Base-by-base conservation (phyloP, 495 filamentous ascomycete genomes). In the Hyaloscypha variabilis region DNA sequence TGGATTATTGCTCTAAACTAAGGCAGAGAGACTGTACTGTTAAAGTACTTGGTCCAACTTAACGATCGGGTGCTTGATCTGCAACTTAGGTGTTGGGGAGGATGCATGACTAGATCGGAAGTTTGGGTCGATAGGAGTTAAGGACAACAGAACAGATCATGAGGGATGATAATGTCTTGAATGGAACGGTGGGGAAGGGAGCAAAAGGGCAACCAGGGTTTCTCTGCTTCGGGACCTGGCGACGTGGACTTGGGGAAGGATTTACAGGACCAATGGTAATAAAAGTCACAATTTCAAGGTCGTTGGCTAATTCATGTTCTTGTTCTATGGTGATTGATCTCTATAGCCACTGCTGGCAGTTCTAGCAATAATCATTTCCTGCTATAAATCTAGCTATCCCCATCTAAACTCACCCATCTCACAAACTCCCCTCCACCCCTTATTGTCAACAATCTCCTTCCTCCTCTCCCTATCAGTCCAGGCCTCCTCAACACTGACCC, bases 401-500 rank as follows among this genome's bases (percentile, higher is more conserved):
- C 75, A 77, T 52, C 62, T 66, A 66, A 71, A 69, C 63, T 65
- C 51, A 23, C 72, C 71, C 71, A 72, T 72, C 39, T 65, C 67
- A 59, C 73, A 72, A 24, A 53, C 23, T 23, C 71, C 78, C 26
- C 65, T 68, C 79, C 79, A 79, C 0, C 75, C 71, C 14, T 67
- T 65, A 8, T 1, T 63, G 21, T 78, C 73, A 0, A 83, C 78
- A 62, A 76, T 75, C 36, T 74, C 73, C 71, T 76, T 73, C 63
- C 81, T 75, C 60, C 74, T 75, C 46, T 73, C 68, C 24, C 83
- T 82, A 69, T 89, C 84, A 4, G 67, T 74, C 54, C 79, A 71
- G 0, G 83, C 87, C 71, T 90, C 85, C 39, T 85, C 77, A 0
- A 84, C 70, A 55, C 83, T 86, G 52, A 86, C 78, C 0, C 77